Evolutionary conservation across 176 grass and related monocot genomes (phyloP), one percentile per base, ranked within the genome.

Genomic region (Tillandsia fasciculata): DNA sequence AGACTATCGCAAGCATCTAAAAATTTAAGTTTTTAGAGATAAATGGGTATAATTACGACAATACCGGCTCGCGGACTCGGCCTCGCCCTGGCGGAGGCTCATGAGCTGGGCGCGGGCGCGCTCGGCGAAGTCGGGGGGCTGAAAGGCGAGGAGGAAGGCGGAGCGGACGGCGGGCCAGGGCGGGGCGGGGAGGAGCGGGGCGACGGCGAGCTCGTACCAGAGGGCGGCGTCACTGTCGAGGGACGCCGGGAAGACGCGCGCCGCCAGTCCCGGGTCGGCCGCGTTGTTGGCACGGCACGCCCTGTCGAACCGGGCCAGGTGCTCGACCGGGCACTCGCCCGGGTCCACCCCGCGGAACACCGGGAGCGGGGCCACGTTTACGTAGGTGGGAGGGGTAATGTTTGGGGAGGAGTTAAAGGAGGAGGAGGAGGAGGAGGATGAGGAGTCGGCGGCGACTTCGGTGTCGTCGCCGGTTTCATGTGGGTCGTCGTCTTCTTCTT

Each of bases 91-190:
- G 57, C 66, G 20, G 18, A 91, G 70, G 4, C 52, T 50, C 82
- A 56, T 69, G 67, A 91, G 67, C 56, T 92, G 79, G 8, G 52
- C 52, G 48, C 73, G 82, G 64, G 82, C 76, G 17, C 79, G 82
- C 14, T 78, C 85, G 0, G 70, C 76, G 56, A 83, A 80, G 50
- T 65, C 82, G 5, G 82, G 76, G 8, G 26, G 48, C 50, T 63
- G 80, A 82, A 88, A 88, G 79, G 81, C 79, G 52, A 63, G 76
- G 66, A 88, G 73, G 82, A 91, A 92, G 33, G 81, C 75, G 12
- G 75, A 26, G 48, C 88, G 76, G 53, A 91, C 54, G 29, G 53
- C 69, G 29, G 63, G 24, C 88, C 88, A 91, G 12, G 61, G 49
- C 24, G 74, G 51, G 1, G 74, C 4, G 49, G 73, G 50, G 49